Evolutionary conservation across 2,329 filamentous ascomycete species (phyloP), one percentile per base, ranked within the genome.

Genomic region (Fusarium graminum): DNA sequence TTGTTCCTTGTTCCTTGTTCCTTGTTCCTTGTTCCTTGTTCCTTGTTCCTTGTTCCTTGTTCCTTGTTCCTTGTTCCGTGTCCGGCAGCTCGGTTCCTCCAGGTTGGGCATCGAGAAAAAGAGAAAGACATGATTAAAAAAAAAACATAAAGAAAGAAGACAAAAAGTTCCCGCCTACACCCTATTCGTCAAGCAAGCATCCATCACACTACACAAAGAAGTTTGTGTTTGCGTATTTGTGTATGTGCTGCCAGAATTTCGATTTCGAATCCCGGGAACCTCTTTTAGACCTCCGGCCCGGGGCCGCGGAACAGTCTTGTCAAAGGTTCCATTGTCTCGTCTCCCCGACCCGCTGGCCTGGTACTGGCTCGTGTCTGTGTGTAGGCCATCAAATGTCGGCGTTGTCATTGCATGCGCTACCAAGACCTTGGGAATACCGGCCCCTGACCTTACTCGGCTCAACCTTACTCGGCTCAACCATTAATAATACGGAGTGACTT

Each of bases 101-200:
- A 59, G 49, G 34, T 67, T 68, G 64, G 65, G 65, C 60, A 68
- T 47, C 60, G 51, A 68, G 52, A 46, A 42, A 36, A 45, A 44
- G 46, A 51, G 39, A 34, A 34, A 34, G 32, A 29, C 28, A 9
- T 12, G 11, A 7, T 29, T 7, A 6, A 22, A 22, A 22, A 22
- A 22, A 22, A 17, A 17, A 17, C 28, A 62, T 46, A 41, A 61
- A 56, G 41, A 46, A 34, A 46, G 36, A 34, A 17, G 26, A 17
- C 28, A 62, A 51, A 41, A 61, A 56, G 41, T 46, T 59, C 62
- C 65, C 52, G 65, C 56, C 19, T 32, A 34, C 19, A 47, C 49
- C 60, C 54, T 41, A 68, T 68, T 68, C 60, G 65, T 30, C 50
- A 25, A 51, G 36, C 40, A 43, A 42, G 29, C 41, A 58, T 28